phyloP scores from a whole-genome alignment of 805 yeast species.

The Saturnispora bothae region DNA sequence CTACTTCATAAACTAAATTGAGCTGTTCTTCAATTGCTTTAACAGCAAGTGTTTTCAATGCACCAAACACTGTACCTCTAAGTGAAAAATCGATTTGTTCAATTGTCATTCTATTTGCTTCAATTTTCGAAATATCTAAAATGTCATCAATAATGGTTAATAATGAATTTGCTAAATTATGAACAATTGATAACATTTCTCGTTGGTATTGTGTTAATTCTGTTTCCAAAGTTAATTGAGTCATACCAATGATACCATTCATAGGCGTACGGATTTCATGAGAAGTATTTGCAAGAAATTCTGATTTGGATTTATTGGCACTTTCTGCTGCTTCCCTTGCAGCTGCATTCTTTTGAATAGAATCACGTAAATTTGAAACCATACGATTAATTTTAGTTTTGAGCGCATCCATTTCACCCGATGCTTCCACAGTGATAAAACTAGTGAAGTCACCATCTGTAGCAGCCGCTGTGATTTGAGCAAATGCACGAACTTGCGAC shows the following conservation, averaged over 20 bases:
- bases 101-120: conserved; percentile 87
- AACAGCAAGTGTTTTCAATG: conserved; percentile 79
- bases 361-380: conserved; percentile 80
- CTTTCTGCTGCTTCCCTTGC: conserved; percentile 92
- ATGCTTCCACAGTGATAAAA: conserved; percentile 82
- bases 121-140: conserved; percentile 85
- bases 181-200: conserved; percentile 84
- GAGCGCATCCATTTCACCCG: conserved; percentile 79
- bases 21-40: conserved; percentile 81
- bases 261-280: conserved; percentile 86
- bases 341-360: conserved; percentile 83
- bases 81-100: conserved; percentile 81
- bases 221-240: conserved; percentile 79
- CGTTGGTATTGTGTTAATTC: conserved; percentile 86
- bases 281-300: conserved; percentile 80
- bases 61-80: conserved; percentile 83
- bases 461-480: conserved; percentile 88
- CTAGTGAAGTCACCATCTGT: conserved; percentile 89
- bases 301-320: conserved; percentile 83
- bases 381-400: conserved; percentile 62
- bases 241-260: conserved; percentile 91
- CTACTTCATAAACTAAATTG: conserved; percentile 71
- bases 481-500: conserved; percentile 86
- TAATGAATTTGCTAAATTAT: conserved; percentile 75
- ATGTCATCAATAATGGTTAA: conserved; percentile 84